Base-by-base conservation (phyloP, 371 early-diverging fungal genomes). In the Mucor mucedo region DNA sequence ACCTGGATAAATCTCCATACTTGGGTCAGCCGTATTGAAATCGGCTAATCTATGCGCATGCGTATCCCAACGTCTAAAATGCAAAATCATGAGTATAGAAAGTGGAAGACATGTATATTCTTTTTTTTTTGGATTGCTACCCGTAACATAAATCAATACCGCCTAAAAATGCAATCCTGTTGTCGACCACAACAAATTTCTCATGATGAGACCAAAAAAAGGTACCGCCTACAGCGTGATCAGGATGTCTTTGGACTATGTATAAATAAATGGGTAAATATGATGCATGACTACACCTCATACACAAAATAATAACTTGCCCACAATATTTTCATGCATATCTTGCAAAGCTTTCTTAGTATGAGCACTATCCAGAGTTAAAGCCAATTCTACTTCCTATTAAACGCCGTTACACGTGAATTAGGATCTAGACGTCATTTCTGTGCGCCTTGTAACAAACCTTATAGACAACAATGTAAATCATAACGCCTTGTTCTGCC, bases 391-490 rank as follows among this genome's bases (percentile, higher is more conserved):
- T 9, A 95, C 85, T 73, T 97, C 98, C 84, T 80, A 48, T 48
- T 8, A 28, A 52, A 41, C 55, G 35, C 44, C 55, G 55, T 55
- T 5, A 49, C 54, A 38, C 47, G 30, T 27, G n/a, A n/a, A 53
- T 21, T 21, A 21, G 21, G 21, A 21, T 21, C 21, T 21, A 21
- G 21, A 21, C 21, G 21, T 21, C 33, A n/a, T 16, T 35, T 42
- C 29, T 44, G 39, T 39, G 63, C 7, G 21, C 27, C 27, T 28
- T 21, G 8, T 21, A 27, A 9, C 44, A 16, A 71, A 77, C 80
- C 69, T 95, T 93, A 83, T 94, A 97, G 8, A 97, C 85, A 0
- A 94, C 84, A 54, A 97, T 84, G 70, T 91, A 95, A 65, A 97
- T 93, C 75, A 84, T 85, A 28, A 97, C 91, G 32, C 96, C 96